phyloP scores from a whole-genome alignment of 1,284 basidiomycete species.

The Spongispora temasekensis region DNA sequence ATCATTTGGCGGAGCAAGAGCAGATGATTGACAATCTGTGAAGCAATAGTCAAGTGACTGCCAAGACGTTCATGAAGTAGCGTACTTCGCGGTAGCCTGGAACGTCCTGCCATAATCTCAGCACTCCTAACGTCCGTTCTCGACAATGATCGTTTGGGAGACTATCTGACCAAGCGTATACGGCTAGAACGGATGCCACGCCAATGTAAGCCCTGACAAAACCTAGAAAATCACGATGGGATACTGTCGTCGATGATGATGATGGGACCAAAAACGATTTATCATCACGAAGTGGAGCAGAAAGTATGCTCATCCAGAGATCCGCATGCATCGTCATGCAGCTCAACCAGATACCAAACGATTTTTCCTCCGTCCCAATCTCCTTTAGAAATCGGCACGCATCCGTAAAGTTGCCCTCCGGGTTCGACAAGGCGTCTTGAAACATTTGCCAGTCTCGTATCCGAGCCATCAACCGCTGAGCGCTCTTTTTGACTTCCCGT shows the following conservation, averaged over 20 bases:
- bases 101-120: conserved; percentile 68
- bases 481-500: conserved; percentile 43
- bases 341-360: conserved; percentile 69
- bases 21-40: conserved; percentile 29
- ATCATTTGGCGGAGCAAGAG: conserved; percentile 30
- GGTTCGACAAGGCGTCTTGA: conserved; percentile 58
- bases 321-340: conserved; percentile 61
- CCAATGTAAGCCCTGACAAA: conserved; percentile 68
- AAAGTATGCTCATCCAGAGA: conserved; percentile 36
- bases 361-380: conserved; percentile 60
- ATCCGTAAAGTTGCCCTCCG: conserved; percentile 47
- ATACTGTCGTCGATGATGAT: conserved; percentile 27
- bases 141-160: conserved; percentile 64
- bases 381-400: conserved; percentile 56
- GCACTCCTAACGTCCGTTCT: conserved; percentile 59
- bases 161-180: conserved; percentile 80
- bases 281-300: conserved; percentile 11
- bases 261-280: conserved; percentile 22
- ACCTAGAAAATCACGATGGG: conserved; percentile 60
- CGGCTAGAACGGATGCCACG: conserved; percentile 64
- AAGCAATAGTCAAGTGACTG: conserved; percentile 5
- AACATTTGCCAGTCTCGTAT: conserved; percentile 62
- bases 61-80: conserved; percentile 38
- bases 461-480: conserved; percentile 48
- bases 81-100: conserved; percentile 40